Evolutionary conservation across 2,329 filamentous ascomycete genomes (phyloP).

Genomic region (Colletotrichum sp.): DNA sequence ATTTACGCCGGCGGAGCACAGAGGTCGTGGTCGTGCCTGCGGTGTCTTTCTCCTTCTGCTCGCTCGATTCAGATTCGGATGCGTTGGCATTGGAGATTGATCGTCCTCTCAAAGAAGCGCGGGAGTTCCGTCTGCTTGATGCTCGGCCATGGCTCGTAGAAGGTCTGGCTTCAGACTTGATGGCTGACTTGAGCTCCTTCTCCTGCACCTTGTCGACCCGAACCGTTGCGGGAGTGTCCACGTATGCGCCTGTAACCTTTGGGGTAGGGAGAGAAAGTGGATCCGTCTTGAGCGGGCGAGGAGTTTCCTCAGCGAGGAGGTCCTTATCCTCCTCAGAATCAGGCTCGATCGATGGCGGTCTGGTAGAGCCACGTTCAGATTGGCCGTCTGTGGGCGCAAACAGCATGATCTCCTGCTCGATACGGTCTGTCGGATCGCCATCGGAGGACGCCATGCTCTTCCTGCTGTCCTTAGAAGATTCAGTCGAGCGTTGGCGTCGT

Average conservation of each 20-base stretch:
- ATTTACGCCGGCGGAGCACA: conserved; percentile 33
- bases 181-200: conserved; percentile 27
- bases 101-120: background rate
- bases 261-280: conserved; percentile 58
- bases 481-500: conserved; percentile 45
- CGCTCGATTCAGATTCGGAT: background rate
- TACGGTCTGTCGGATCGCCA: conserved; percentile 59
- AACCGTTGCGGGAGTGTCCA: conserved; percentile 59
- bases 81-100: background rate
- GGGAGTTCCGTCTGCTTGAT: conserved; percentile 5
- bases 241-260: conserved; percentile 58
- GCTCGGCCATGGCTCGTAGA: background rate
- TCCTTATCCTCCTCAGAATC: conserved; percentile 34
- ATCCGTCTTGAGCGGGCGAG: conserved; percentile 48
- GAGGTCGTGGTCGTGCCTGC: conserved; percentile 21
- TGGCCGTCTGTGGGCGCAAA: conserved; percentile 61
- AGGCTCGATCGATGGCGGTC: conserved; percentile 52
- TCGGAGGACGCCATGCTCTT: conserved; percentile 52
- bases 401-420: conserved; percentile 60
- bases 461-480: conserved; percentile 54
- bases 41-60: background rate
- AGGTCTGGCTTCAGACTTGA: background rate
- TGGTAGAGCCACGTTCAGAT: conserved; percentile 60
- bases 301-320: conserved; percentile 49
- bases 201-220: conserved; percentile 39